phyloP scores from a whole-genome alignment of 306 rosid genomes.

The Sesbania bispinosa region DNA sequence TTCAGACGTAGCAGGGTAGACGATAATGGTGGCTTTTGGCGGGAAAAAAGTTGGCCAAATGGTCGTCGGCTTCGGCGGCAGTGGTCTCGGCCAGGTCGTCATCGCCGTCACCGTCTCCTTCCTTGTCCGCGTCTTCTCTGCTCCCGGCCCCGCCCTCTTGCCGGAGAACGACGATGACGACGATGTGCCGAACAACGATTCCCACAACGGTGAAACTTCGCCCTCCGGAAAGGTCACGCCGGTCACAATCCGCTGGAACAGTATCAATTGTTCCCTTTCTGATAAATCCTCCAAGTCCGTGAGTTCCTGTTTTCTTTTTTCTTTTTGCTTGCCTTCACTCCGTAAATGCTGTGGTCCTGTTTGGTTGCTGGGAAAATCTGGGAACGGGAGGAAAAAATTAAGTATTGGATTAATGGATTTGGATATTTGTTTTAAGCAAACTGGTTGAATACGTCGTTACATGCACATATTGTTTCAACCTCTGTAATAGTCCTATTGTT shows the following conservation, averaged over 20 bases:
- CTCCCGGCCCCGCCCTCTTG: slow-evolving; percentile 61
- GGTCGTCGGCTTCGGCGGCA: slow-evolving; percentile 54
- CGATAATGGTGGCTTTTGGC: slow-evolving; percentile 53
- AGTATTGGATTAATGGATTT: not conserved
- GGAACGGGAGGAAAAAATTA: not conserved
- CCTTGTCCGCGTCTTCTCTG: slow-evolving; percentile 68
- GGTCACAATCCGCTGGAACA: slow-evolving; percentile 77
- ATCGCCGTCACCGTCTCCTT: slow-evolving; percentile 65
- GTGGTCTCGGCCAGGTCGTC: slow-evolving; percentile 66
- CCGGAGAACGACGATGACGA: slow-evolving; percentile 51
- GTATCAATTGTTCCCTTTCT: slow-evolving; percentile 65
- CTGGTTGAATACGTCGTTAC: not conserved
- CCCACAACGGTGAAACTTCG: slow-evolving; percentile 20
- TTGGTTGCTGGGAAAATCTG: slow-evolving; percentile 11
- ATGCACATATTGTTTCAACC: slow-evolving; percentile 8
- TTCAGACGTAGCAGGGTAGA: not conserved
- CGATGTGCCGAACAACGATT: slow-evolving; percentile 26
- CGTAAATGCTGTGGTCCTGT: not conserved
- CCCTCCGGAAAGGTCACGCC: slow-evolving; percentile 47
- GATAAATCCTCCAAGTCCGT: slow-evolving; percentile 64
- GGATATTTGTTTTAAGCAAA: not conserved
- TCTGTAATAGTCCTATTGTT: not conserved
- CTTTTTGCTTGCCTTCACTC: too few species aligned
- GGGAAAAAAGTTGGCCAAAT: slow-evolving; percentile 60
- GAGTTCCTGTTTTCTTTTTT: slow-evolving; percentile 27